Evolutionary conservation across 139 green algal genomes (phyloP).

Genomic region (Gonium pectorale): DNA sequence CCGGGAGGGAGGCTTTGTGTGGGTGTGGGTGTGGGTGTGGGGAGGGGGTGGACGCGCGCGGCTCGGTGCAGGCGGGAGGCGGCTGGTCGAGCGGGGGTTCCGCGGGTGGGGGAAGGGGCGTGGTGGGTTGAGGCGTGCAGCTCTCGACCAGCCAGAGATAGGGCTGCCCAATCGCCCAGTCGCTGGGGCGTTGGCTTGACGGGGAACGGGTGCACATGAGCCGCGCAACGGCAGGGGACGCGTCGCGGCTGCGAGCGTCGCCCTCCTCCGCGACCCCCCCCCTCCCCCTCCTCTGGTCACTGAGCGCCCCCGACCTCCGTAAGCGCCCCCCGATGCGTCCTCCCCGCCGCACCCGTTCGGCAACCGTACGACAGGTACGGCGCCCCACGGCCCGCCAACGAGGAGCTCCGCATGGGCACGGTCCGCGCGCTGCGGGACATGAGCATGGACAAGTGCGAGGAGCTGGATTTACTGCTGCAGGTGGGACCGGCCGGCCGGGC

Average conservation of each 20-base stretch:
- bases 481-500: not conserved
- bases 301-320: not conserved
- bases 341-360: not conserved
- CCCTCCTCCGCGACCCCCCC: not conserved
- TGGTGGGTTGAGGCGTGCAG: no score
- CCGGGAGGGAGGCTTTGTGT: no score
- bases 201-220: not conserved
- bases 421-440: conserved; percentile 29
- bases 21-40: no score
- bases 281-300: no score
- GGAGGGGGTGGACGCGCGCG: no score
- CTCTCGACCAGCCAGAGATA: no score
- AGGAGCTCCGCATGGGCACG: conserved; percentile 33
- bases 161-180: no score
- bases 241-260: not conserved
- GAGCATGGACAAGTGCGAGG: conserved; percentile 5
- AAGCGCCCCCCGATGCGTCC: not conserved
- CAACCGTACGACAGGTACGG: conserved; percentile 29
- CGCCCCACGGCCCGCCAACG: conserved; percentile 24
- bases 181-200: not conserved
- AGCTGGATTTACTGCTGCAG: conserved; percentile 43
- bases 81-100: no score
- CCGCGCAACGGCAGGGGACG: not conserved
- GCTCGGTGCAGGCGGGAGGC: no score
- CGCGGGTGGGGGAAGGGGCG: no score